Percentiles rank a stretch among this genome's conserved stretches.
Conservation (phyloP, 495 filamentous ascomycete genomes). For the Hypoxylon trugodes region DNA sequence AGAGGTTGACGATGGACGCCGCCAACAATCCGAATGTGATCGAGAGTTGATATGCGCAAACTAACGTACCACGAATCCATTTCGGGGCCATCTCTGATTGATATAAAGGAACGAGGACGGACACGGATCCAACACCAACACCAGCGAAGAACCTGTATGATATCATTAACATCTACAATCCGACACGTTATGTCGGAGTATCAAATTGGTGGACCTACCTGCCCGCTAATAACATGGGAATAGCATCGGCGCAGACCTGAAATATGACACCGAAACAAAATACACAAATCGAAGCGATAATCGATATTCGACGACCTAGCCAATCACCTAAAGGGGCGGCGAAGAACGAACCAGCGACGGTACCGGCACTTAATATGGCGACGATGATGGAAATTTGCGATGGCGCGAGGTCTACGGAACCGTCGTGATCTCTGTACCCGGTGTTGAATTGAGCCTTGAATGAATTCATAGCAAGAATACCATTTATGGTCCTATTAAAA, state of each 20-base stretch:
- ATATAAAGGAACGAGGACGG: conserved; percentile 83
- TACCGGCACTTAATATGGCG: conserved; percentile 89
- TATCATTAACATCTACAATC: conserved; percentile 18
- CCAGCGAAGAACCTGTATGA: conserved; percentile 70
- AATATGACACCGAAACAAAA: conserved; percentile 85
- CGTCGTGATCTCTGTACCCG: conserved; percentile 61
- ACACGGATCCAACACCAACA: conserved; percentile 84
- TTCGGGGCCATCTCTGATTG: conserved; percentile 91
- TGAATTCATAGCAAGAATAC: conserved; percentile 87
- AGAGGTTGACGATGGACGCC: conserved; percentile 84
- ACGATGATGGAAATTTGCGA: conserved; percentile 76
- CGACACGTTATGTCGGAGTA: background rate
- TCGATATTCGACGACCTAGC: conserved; percentile 77
- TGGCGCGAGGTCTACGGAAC: conserved; percentile 63
- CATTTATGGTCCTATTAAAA: conserved; percentile 77
- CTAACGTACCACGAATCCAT: conserved; percentile 91
- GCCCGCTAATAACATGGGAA: conserved; percentile 66
- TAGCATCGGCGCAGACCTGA: conserved; percentile 74
- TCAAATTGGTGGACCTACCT: conserved; percentile 52
- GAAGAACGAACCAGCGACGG: conserved; percentile 78
- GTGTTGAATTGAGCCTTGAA: conserved; percentile 79
- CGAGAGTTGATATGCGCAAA: conserved; percentile 88
- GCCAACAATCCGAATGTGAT: conserved; percentile 86
- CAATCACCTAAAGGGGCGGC: conserved; percentile 78
- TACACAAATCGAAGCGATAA: conserved; percentile 74